Evolutionary conservation across 2,329 filamentous ascomycete species (phyloP), one percentile per base, ranked within the genome.

Genomic region (Colletotrichum agaves): DNA sequence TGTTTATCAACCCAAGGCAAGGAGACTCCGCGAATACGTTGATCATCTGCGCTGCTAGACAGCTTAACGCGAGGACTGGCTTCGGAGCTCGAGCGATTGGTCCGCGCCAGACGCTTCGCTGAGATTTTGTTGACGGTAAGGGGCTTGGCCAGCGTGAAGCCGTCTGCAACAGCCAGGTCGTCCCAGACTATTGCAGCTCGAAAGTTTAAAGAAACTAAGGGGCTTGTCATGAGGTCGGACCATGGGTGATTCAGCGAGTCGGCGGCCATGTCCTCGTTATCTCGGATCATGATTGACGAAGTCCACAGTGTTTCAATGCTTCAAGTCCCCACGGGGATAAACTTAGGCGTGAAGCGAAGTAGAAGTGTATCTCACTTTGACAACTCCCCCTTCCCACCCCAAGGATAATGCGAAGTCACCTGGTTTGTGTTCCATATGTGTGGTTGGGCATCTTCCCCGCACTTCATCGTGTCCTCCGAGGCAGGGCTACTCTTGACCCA

Each of bases 21-120:
- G 27, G 35, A 44, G 57, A 31, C 56, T 64, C 56, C 31, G 49
- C 31, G 33, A 19, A 17, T 53, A 43, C 13, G 27, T 44, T 13
- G 47, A 43, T 11, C 41, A 21, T 17, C 4, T 27, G 46, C 33
- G 17, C 47, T 13, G 27, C 41, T 23, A 15, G 21, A 43, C 35
- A 57, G 37, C 17, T 37, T 12, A 10, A 49, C 27, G 39, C 49
- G 19, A 50, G 21, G 33, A 12, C 13, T 17, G 17, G 17, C 43
- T 13, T 13, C 33, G 55, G 23, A 56, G 37, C 62, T 66, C 41
- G n/a, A 62, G 63, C 49, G 49, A 62, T 63, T 66, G 39, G 63
- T n/a, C 41, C 3, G 11, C 27, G 21, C 47, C 27, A 49, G 13
- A 21, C 21, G 23, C 63, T 10, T 6, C 39, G 31, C 39, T 56